These are phyloP conservation scores for Przewalskia tangutica DNA, from an alignment of 257 asterid genomes.

Conservation along the genomic window DNA sequence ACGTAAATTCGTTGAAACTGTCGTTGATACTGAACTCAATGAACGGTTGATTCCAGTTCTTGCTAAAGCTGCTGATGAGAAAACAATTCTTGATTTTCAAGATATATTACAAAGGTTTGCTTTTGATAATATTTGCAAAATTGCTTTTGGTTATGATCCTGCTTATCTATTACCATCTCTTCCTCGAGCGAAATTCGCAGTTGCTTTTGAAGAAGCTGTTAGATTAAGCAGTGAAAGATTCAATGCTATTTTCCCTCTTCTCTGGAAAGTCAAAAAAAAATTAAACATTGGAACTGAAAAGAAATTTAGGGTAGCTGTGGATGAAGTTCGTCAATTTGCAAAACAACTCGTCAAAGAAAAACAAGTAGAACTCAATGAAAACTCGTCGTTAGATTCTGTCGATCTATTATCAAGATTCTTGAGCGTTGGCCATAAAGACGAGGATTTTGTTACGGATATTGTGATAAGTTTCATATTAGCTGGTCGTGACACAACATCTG, in stretches of 20 bases:
- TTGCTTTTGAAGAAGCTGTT: neutral
- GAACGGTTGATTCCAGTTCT: slow-evolving; percentile 38
- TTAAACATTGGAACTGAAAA: neutral
- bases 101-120: slow-evolving; percentile 41
- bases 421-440: neutral
- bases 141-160: neutral
- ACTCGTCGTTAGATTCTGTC: neutral
- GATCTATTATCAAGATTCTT: slow-evolving; percentile 14
- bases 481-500: slow-evolving; percentile 7
- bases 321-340: neutral
- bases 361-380: neutral
- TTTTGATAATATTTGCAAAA: neutral
- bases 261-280: neutral
- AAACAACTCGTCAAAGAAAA: neutral
- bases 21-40: slow-evolving; percentile 37
- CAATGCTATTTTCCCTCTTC: neutral
- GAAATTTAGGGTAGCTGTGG: neutral
- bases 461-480: slow-evolving; percentile 9
- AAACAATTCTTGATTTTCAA: slow-evolving; percentile 33
- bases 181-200: neutral
- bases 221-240: neutral
- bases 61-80: slow-evolving; percentile 7
- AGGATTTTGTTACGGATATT: slow-evolving; percentile 3
- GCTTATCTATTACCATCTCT: neutral
- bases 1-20: slow-evolving; percentile 36